phyloP scores from a whole-genome alignment of 139 green algal genomes.

The Chlorokybus atmophyticus region DNA sequence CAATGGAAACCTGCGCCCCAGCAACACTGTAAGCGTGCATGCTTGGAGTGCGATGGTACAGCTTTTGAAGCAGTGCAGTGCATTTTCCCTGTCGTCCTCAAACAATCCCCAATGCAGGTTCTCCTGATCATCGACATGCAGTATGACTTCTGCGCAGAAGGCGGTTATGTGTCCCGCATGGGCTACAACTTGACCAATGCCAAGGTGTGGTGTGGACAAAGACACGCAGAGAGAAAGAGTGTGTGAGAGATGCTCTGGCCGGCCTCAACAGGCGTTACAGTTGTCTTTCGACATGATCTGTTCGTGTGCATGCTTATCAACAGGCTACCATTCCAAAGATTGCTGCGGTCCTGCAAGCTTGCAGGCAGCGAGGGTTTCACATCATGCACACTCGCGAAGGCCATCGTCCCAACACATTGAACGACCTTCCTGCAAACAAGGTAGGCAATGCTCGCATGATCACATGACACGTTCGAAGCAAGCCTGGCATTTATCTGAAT shows the following conservation, averaged over 20 bases:
- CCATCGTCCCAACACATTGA: slow-evolving; percentile 41
- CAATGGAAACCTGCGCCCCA: slow-evolving; percentile 23
- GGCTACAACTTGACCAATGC: slow-evolving; percentile 43
- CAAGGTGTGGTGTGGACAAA: slow-evolving; percentile 3
- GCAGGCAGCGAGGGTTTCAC: slow-evolving; percentile 21
- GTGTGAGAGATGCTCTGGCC: no score
- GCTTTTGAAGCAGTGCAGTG: no score
- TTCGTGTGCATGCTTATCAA: no score
- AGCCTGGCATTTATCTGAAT: no score
- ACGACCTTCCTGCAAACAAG: slow-evolving; percentile 52
- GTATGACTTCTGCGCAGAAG: slow-evolving; percentile 46
- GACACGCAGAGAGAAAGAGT: no score
- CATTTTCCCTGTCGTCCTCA: not conserved
- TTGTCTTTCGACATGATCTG: no score
- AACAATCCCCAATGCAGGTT: slow-evolving; percentile 6
- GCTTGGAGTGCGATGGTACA: no score
- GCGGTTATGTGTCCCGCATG: slow-evolving; percentile 51
- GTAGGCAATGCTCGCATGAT: no score
- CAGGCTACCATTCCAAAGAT: no score
- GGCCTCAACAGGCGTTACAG: no score
- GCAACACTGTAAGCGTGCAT: slow-evolving; percentile 25
- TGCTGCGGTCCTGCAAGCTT: slow-evolving; percentile 34
- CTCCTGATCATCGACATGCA: slow-evolving; percentile 58
- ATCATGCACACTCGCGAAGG: slow-evolving; percentile 55
- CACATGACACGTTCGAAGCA: no score